Base-by-base conservation (phyloP, 805 yeast genomes). In the Hanseniaspora meyeri region DNA sequence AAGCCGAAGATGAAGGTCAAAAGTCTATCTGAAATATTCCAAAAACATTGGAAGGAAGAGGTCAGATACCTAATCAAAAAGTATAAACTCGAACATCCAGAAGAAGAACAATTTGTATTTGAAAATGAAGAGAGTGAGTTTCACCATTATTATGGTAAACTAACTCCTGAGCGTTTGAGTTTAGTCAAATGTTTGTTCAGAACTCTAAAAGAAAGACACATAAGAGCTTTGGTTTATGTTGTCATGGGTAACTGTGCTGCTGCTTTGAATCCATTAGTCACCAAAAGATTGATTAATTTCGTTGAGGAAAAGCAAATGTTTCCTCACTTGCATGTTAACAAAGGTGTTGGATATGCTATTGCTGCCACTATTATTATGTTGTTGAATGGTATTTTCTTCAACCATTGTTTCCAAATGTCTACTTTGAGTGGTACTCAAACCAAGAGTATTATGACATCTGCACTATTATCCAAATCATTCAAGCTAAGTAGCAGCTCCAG, bases 391-490 rank as follows among this genome's bases (percentile, higher is more conserved):
- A 50, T 74, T 10, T 58, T 68, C 32, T 67, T 75, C 50, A 81
- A 81, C 57, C 83, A 81, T 64, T 77, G 70, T 58, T 74, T 81
- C 60, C 75, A 78, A 54, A 70, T 69, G 54, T 67, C 81, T 6
- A 74, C 80, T 67, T 67, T 78, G 58, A 74, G 79, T 10, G 93
- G 95, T 54, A 85, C 85, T 31, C 79, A 81, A 62, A 73, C 75
- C 12, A 80, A 85, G 60, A 81, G 85, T 1, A 76, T 82, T 8
- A 66, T 87, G 53, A 82, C 85, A 1, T 80, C 85, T 49, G 82
- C 81, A 3, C 64, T 85, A 31, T 70, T 83, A 51, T 78, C 78
- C 52, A 87, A 87, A 64, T 75, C 88, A 0, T 77, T 85, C 61
- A 72, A 65, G 49, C 72, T 86, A 16, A 76, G 76, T 59, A 76